Evolutionary conservation across 108 stramenopile genomes (phyloP), one percentile per base, ranked within the genome.

Genomic region (Conticribra guillardii): DNA sequence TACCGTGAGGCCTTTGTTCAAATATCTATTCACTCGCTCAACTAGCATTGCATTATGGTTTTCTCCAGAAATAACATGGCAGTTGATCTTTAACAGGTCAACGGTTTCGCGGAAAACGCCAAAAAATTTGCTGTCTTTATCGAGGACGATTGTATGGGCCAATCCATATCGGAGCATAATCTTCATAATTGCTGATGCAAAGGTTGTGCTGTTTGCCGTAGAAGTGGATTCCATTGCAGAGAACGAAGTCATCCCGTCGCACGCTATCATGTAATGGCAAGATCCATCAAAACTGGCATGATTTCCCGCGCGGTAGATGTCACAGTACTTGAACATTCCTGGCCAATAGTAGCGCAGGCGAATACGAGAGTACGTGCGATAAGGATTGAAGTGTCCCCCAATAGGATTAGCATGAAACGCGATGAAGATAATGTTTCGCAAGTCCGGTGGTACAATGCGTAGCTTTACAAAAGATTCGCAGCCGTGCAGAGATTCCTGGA

Each of bases 31-130:
- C 27, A 58, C 2, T 4, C 4, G 19, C 34, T 33, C 33, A 3
- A 60, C 59, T 15, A 60, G 59, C 34, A 37, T 60, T 60, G 59
- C 22, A 32, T 60, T 60, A 32, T 60, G 59, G 7, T 60, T 60
- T 16, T 2, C 30, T 9, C 59, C 59, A 19, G 59, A 60, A 0
- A 60, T 2, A 15, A 60, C 7, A 37, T 60, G 59, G n/a, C 31
- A 41, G 7, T 37, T 60, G 4, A 60, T 60, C 2, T 60, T 1
- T 14, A 60, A 17, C 7, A 44, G 34, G 3, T 60, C n/a, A 4
- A 41, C 8, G 0, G 59, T 34, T 7, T 60, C 34, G 3, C 34
- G 31, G 59, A 31, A 60, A 22, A 41, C 18, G 3, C 55, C 55
- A 5, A 17, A 29, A 31, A 56, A 56, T 3, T 56, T 56, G 22